Conservation (phyloP, 2,329 filamentous ascomycete genomes). For the Biscogniauxia mediterranea region DNA sequence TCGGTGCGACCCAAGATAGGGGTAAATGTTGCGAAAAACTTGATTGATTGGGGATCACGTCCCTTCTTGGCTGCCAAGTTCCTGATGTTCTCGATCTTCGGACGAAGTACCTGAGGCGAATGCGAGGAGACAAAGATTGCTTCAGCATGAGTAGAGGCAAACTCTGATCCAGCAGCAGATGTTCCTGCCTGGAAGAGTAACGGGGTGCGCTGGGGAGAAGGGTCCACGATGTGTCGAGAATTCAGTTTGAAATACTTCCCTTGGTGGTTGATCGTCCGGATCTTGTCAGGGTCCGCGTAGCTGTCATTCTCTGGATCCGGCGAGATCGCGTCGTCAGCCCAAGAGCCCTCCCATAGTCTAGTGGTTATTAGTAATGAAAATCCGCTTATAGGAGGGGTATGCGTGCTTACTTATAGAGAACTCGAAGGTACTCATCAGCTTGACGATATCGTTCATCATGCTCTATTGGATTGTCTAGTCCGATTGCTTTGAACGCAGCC, state of each 20-base stretch:
- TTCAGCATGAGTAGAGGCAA: conserved; percentile 58
- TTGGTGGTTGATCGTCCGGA: conserved; percentile 59
- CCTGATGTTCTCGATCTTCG: conserved; percentile 53
- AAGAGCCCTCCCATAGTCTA: conserved; percentile 54
- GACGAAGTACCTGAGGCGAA: conserved; percentile 45
- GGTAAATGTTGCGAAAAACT: conserved; percentile 53
- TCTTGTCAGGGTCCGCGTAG: conserved; percentile 57
- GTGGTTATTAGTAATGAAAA: background rate
- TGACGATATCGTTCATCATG: conserved; percentile 61
- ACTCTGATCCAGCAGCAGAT: conserved; percentile 54
- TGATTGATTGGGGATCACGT: conserved; percentile 55
- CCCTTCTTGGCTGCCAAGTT: conserved; percentile 48
- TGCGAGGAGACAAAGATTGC: conserved; percentile 59
- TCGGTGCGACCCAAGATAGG: conserved; percentile 49
- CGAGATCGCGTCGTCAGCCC: conserved; percentile 56
- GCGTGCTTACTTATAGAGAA: conserved; percentile 56
- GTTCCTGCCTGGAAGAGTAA: conserved; percentile 60
- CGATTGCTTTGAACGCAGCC: conserved; percentile 61
- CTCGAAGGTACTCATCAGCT: conserved; percentile 60
- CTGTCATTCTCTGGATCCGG: conserved; percentile 52
- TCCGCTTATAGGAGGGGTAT: background rate
- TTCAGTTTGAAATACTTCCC: conserved; percentile 53
- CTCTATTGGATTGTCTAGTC: conserved; percentile 54
- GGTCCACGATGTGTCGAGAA: conserved; percentile 48
- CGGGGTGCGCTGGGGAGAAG: conserved; percentile 56